These are phyloP conservation scores for Globisporangium emineosum DNA, from an alignment of 352 stramenopile species.

Conservation along the genomic window DNA sequence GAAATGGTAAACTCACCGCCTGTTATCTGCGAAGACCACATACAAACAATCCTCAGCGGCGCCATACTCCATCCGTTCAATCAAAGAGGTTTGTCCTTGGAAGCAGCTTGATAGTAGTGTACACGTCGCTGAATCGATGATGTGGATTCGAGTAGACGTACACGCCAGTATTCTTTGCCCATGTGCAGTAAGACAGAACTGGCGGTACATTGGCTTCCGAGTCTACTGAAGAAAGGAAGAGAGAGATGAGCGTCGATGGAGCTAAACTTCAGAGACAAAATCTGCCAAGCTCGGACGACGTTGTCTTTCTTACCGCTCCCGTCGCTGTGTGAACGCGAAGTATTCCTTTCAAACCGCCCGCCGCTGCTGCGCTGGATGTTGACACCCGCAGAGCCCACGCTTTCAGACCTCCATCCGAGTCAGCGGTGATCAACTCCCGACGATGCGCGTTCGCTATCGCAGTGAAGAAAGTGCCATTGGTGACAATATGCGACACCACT, in stretches of 20 bases:
- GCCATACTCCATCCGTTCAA: slow-evolving; percentile 33
- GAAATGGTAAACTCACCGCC: slow-evolving; percentile 20
- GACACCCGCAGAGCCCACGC: slow-evolving; percentile 39
- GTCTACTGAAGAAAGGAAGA: slow-evolving; percentile 14
- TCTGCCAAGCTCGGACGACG: too few relatives aligned
- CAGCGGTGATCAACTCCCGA: slow-evolving; percentile 43
- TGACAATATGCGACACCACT: slow-evolving; percentile 32
- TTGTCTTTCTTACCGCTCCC: slow-evolving; percentile 20
- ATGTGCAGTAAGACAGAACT: slow-evolving; percentile 32
- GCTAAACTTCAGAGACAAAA: neutral
- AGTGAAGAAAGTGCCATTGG: slow-evolving; percentile 29
- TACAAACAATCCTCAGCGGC: slow-evolving; percentile 28
- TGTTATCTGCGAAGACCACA: slow-evolving; percentile 25
- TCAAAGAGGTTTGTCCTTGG: slow-evolving; percentile 19
- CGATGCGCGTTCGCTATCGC: slow-evolving; percentile 36
- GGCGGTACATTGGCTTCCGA: slow-evolving; percentile 31
- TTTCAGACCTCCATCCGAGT: slow-evolving; percentile 52
- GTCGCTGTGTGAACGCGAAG: slow-evolving; percentile 45
- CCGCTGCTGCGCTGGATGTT: slow-evolving; percentile 19
- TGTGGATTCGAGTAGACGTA: slow-evolving; percentile 27
- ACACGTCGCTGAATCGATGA: slow-evolving; percentile 36
- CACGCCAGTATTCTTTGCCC: slow-evolving; percentile 31
- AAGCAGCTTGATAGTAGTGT: slow-evolving; percentile 25
- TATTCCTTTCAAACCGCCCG: slow-evolving; percentile 40
- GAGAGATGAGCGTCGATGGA: slow-evolving; percentile 5